phyloP scores from a whole-genome alignment of 257 asterid genomes.

The Capsicum rhomboideum region DNA sequence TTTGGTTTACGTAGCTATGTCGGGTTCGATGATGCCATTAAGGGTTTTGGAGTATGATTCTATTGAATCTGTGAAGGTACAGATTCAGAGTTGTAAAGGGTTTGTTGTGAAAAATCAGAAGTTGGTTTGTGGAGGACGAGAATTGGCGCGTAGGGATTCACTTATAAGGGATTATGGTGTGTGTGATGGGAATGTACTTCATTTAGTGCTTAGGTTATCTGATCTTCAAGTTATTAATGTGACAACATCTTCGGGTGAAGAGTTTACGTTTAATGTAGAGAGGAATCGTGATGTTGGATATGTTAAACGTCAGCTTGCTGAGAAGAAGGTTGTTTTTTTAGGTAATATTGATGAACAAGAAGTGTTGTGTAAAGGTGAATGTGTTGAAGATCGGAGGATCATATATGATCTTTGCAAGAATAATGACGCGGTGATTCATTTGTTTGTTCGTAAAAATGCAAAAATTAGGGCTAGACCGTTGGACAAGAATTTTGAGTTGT shows the following conservation, averaged over 20 bases:
- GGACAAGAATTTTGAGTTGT: slow-evolving; percentile 19
- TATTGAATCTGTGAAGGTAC: slow-evolving; percentile 18
- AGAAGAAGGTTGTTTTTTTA: slow-evolving; percentile 6
- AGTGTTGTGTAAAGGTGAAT: slow-evolving; percentile 14
- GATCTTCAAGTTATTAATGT: slow-evolving; percentile 34
- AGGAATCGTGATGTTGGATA: slow-evolving; percentile 21
- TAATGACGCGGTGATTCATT: slow-evolving; percentile 22
- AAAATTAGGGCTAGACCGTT: slow-evolving; percentile 22
- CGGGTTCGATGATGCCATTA: slow-evolving; percentile 63
- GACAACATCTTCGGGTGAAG: slow-evolving; percentile 45
- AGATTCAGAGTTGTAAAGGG: slow-evolving; percentile 21
- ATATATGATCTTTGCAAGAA: slow-evolving; percentile 17
- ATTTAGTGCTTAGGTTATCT: slow-evolving; percentile 37
- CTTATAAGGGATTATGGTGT: slow-evolving; percentile 69
- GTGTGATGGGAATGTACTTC: slow-evolving; percentile 62
- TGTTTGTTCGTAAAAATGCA: slow-evolving; percentile 11
- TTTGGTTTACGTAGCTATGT: slow-evolving; percentile 39
- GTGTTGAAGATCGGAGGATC: slow-evolving; percentile 17
- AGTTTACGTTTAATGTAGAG: slow-evolving; percentile 23
- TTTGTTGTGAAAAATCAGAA: slow-evolving; percentile 34
- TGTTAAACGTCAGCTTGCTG: slow-evolving; percentile 22
- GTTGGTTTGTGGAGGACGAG: slow-evolving; percentile 73
- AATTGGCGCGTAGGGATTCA: slow-evolving; percentile 65
- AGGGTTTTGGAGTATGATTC: slow-evolving; percentile 55
- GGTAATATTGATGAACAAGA: slow-evolving; percentile 15